A percentile compares a stretch with the other conserved stretches of the same genome.
Evolutionary conservation across 2,329 filamentous ascomycete species (phyloP).

Genomic region (Talaromyces funiculosus): DNA sequence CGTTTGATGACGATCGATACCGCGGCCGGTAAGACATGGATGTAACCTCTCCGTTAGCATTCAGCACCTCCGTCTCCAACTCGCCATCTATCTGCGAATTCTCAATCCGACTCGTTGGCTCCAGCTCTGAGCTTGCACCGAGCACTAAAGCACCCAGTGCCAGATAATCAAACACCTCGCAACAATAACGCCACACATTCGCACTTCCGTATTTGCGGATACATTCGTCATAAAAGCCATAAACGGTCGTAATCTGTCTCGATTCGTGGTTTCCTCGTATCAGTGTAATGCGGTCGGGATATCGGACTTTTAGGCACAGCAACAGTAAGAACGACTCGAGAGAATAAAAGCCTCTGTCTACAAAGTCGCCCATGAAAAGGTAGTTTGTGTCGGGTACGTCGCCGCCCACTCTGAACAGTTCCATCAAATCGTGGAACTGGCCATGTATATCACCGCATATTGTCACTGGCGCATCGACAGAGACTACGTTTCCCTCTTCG

Average conservation of each 20-base stretch:
- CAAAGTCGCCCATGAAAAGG: slow-evolving; percentile 97
- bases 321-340: slow-evolving; percentile 95
- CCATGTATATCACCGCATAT: slow-evolving; percentile 97
- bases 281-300: slow-evolving; percentile 93
- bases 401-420: slow-evolving; percentile 87
- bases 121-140: slow-evolving; percentile 65
- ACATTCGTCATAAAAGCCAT: slow-evolving; percentile 97
- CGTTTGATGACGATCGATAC: slow-evolving; percentile 27
- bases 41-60: slow-evolving; percentile 73
- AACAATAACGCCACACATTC: slow-evolving; percentile 96
- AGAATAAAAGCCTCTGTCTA: slow-evolving; percentile 96
- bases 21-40: slow-evolving; percentile 44
- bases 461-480: slow-evolving; percentile 89
- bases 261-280: slow-evolving; percentile 96
- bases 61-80: slow-evolving; percentile 88
- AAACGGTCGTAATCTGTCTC: slow-evolving; percentile 92
- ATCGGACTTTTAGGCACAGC: slow-evolving; percentile 92
- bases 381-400: slow-evolving; percentile 95
- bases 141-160: slow-evolving; percentile 83
- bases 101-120: slow-evolving; percentile 51
- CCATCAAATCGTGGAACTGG: slow-evolving; percentile 96
- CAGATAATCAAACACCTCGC: slow-evolving; percentile 96
- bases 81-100: slow-evolving; percentile 60
- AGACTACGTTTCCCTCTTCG: slow-evolving; percentile 95
- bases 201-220: slow-evolving; percentile 92